Conservation (phyloP, 1,284 basidiomycete genomes). For the Ceratorhiza oryzae-sativae region DNA sequence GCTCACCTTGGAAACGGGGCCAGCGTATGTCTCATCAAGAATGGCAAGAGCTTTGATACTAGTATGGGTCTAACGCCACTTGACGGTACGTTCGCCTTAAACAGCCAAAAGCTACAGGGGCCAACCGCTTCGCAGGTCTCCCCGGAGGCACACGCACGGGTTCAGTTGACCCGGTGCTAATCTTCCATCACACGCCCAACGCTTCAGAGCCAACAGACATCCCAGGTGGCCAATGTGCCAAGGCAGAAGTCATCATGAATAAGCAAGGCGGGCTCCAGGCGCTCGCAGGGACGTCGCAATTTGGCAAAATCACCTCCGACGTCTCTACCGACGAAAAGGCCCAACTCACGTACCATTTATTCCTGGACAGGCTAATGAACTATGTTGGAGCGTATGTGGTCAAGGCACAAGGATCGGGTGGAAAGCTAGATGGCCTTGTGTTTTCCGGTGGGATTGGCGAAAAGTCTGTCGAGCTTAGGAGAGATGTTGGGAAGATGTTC, state of each 20-base stretch:
- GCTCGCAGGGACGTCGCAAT: constrained; percentile 78
- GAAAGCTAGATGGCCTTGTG: constrained; percentile 74
- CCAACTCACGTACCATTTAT: constrained; percentile 69
- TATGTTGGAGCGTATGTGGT: constrained; percentile 78
- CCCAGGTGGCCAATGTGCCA: neutral
- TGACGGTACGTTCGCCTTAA: constrained; percentile 52
- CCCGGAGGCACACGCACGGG: constrained; percentile 87
- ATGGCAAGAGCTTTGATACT: constrained; percentile 79
- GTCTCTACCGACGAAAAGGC: constrained; percentile 26
- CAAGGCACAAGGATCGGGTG: constrained; percentile 61
- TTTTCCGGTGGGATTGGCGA: constrained; percentile 91
- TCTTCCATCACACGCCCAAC: constrained; percentile 83
- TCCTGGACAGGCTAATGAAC: constrained; percentile 77
- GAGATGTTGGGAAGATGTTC: constrained; percentile 62
- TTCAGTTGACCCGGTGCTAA: constrained; percentile 79
- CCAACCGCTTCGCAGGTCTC: constrained; percentile 55
- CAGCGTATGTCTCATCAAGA: constrained; percentile 74
- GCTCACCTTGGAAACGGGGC: constrained; percentile 88
- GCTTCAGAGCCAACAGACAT: constrained; percentile 74
- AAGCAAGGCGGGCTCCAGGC: constrained; percentile 68
- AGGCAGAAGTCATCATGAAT: constrained; percentile 25
- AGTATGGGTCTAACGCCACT: constrained; percentile 83
- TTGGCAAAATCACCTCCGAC: constrained; percentile 65
- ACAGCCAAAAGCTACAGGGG: neutral
- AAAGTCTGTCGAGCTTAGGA: constrained; percentile 65